Evolutionary conservation across 2,329 filamentous ascomycete genomes (phyloP), one percentile per base, ranked within the genome.

Genomic region (Cladophialophora yegresii): DNA sequence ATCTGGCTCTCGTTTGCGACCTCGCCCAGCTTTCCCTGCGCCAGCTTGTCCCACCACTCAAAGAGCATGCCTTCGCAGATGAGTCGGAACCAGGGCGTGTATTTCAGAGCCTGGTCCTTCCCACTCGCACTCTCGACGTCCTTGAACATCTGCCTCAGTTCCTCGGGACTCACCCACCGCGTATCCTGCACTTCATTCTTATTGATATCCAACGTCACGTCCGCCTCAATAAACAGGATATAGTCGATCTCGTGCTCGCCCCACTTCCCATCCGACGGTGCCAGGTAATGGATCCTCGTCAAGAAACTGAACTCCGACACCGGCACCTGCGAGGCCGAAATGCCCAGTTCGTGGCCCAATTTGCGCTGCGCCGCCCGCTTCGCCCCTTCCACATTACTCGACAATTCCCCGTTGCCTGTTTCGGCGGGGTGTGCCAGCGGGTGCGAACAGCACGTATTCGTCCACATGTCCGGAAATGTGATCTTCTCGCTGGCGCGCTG

Each of bases 161-260:
- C 88, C 26, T 92, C 88, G 47, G 90, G 84, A 23, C 88, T 88
- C 66, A 97, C 93, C 73, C 96, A 99, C 76, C 87, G 84, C 23
- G 89, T 91, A 70, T 90, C 93, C 73, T 87, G 87, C 54, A 92
- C 93, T 80, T 99, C 95, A 78, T 99, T 99, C 69, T 84, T 83
- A 80, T 93, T 99, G 73, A 87, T 79, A 64, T 91, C 68, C n/a
- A 96, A 81, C 72, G 96, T 90, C 63, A 98, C 93, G 69, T 96
- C 89, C 64, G 92, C 90, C 82, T 96, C 91, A 82, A 98, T 97
- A 81, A 99, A 98, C 62, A 99, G 87, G 71, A 99, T 99, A 78
- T 99, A 99, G 78, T 99, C 95, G 75, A 99, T 93, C 82, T 99
- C 95, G 76, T 99, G 95, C 81, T 99, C 95, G 72, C 95, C 95